Percentiles rank a stretch among this genome's conserved stretches.
These are phyloP conservation scores for Hydrangea macrophylla DNA, from an alignment of 148 eudicot species.

Conservation along the genomic window DNA sequence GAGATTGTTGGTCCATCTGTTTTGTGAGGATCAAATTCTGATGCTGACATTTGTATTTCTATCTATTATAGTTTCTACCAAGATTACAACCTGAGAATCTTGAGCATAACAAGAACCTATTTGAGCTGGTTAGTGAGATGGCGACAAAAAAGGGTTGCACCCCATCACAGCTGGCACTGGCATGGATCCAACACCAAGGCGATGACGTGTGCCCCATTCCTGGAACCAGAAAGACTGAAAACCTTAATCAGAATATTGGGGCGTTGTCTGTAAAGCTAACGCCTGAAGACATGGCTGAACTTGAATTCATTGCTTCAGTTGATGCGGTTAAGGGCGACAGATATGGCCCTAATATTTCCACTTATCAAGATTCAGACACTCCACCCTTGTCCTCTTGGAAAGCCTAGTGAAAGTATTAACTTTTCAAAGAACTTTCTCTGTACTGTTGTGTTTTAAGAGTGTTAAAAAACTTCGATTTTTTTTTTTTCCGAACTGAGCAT, in stretches of 20 bases:
- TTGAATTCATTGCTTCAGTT: constrained; percentile 28
- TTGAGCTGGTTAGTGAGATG: constrained; percentile 32
- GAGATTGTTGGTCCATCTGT: too few species aligned
- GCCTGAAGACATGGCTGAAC: constrained; percentile 30
- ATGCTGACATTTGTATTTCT: not conserved
- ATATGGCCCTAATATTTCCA: not conserved
- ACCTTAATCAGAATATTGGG: constrained; percentile 34
- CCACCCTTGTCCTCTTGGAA: constrained; percentile 41
- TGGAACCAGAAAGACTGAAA: constrained; percentile 40
- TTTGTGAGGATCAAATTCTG: too few species aligned
- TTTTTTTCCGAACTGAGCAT: too few species aligned
- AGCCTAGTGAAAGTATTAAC: too few species aligned
- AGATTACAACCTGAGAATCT: constrained; percentile 35
- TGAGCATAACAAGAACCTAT: constrained; percentile 35
- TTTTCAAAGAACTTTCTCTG: too few species aligned
- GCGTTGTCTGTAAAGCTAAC: constrained; percentile 35
- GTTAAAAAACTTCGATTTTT: too few species aligned
- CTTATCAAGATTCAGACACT: constrained; percentile 32
- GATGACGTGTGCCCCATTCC: constrained; percentile 43
- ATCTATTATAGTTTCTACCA: constrained; percentile 26
- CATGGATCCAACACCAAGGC: constrained; percentile 43
- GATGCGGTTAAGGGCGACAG: constrained; percentile 34
- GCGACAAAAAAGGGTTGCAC: constrained; percentile 36
- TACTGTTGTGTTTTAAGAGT: too few species aligned
- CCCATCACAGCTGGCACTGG: constrained; percentile 34